phyloP scores from a whole-genome alignment of 1,139 yeast species.

The Yamadazyma oceani region DNA sequence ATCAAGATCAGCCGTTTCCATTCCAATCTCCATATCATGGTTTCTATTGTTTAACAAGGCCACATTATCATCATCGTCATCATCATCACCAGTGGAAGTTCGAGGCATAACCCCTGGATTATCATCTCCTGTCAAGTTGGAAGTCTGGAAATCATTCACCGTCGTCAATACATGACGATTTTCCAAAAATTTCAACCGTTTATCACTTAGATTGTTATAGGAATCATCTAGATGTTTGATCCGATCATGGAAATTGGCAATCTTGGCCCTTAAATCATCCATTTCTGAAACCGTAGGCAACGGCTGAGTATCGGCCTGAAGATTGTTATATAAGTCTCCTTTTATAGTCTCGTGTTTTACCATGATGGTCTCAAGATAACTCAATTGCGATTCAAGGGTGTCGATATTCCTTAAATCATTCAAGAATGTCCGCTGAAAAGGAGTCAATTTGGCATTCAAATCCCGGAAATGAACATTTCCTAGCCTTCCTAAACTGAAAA shows the following conservation, averaged over 20 bases:
- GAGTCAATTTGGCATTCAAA: constrained; percentile 70
- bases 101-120: constrained; percentile 4
- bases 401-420: constrained; percentile 67
- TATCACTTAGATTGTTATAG: constrained; percentile 23
- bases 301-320: constrained; percentile 27
- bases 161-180: constrained; percentile 34
- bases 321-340: constrained; percentile 26
- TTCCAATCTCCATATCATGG: constrained; percentile 29
- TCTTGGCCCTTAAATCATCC: constrained; percentile 26
- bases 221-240: constrained; percentile 37
- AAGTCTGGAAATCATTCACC: constrained; percentile 31
- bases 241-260: constrained; percentile 25
- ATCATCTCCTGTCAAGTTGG: constrained; percentile 11
- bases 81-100: constrained; percentile 9
- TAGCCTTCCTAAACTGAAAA: constrained; percentile 74
- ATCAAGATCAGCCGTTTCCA: constrained; percentile 37
- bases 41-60: constrained; percentile 32
- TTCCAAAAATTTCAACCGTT: constrained; percentile 28
- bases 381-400: constrained; percentile 28
- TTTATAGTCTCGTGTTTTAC: constrained; percentile 28
- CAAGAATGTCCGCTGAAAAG: constrained; percentile 87
- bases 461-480: constrained; percentile 91
- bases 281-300: constrained; percentile 34
- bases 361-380: constrained; percentile 36
- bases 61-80: constrained; percentile 28